Base-by-base conservation (phyloP, 805 yeast genomes). In the Metschnikowia borealis region DNA sequence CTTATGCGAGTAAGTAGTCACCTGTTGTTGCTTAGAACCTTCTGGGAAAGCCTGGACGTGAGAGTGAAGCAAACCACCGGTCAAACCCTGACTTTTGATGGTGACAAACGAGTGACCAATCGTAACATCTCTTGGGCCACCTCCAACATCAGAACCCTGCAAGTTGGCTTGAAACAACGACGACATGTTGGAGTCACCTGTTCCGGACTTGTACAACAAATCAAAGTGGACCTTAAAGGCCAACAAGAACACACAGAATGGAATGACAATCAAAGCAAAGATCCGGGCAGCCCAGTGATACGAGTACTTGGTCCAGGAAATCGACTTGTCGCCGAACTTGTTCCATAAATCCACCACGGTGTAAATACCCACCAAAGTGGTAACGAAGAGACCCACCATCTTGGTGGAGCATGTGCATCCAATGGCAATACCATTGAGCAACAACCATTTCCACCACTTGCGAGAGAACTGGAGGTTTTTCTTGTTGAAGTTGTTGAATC, bases 371-470 rank as follows among this genome's bases (percentile, higher is more conserved):
- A 94, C 90, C 55, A 90, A 72, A 15, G 89, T 68, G 50, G 96
- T 92, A 53, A 89, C 88, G 62, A 94, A 89, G 50, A 92, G 77
- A 61, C 99, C 99, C 51, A 94, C 98, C 96, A 91, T 89, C 71
- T 94, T 94, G 51, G 90, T 96, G 29, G 96, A 86, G 64, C 92
- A 85, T 17, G 91, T 87, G 67, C 94, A 87, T 38, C 99, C 98
- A 61, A 94, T 82, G 42, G 82, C 75, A 47, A 89, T 71, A 57
- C 99, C 99, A 7, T 96, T 87, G 51, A 87, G 70, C 21, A 85
- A 59, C 47, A 94, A 70, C 96, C 97, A 92, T 65, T 82, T 83
- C 96, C 96, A 94, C 97, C 99, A 92, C 63, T 81, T 79, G 62
- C 83, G 74, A 11, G 87, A 64, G 63, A 91, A 89, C 34, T 74